Evolutionary conservation across 257 asterid genomes (phyloP).

Genomic region (Eucommia ulmoides): DNA sequence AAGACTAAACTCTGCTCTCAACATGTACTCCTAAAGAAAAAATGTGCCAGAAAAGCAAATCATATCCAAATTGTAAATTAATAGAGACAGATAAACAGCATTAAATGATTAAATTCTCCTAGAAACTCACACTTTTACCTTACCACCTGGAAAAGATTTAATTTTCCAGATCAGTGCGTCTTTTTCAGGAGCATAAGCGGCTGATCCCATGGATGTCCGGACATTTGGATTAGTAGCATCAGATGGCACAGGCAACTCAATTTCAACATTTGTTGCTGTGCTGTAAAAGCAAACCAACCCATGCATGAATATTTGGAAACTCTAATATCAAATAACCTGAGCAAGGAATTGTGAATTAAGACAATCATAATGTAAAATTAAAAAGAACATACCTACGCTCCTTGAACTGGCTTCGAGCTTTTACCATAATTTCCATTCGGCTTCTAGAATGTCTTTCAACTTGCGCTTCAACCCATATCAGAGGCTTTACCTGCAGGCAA

Average conservation of each 20-base stretch:
- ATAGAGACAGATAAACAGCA: too few relatives aligned
- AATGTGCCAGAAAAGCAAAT: neutral
- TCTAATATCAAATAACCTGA: conserved; percentile 1
- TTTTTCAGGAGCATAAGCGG: conserved; percentile 85
- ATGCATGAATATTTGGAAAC: conserved; percentile 10
- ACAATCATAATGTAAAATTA: neutral
- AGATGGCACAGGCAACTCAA: conserved; percentile 92
- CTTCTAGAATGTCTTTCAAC: conserved; percentile 90
- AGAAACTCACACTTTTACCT: conserved; percentile 51
- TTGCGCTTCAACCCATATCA: conserved; percentile 97
- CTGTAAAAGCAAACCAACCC: conserved; percentile 39
- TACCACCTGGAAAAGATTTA: conserved; percentile 98
- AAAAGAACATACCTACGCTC: conserved; percentile 70
- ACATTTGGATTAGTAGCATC: conserved; percentile 96
- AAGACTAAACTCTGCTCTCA: conserved; percentile 93
- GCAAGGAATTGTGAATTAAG: neutral
- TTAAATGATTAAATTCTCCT: too few relatives aligned
- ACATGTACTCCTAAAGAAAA: conserved; percentile 71
- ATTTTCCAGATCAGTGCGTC: conserved; percentile 95
- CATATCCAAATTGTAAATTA: too few relatives aligned
- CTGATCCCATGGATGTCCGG: conserved; percentile 98
- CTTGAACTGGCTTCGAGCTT: conserved; percentile 95
- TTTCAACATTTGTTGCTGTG: conserved; percentile 95
- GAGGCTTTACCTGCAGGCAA: conserved; percentile 80
- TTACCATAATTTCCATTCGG: conserved; percentile 77